These are phyloP conservation scores for Diaporthe vexans DNA, from an alignment of 2,329 filamentous ascomycete genomes.

Conservation along the genomic window DNA sequence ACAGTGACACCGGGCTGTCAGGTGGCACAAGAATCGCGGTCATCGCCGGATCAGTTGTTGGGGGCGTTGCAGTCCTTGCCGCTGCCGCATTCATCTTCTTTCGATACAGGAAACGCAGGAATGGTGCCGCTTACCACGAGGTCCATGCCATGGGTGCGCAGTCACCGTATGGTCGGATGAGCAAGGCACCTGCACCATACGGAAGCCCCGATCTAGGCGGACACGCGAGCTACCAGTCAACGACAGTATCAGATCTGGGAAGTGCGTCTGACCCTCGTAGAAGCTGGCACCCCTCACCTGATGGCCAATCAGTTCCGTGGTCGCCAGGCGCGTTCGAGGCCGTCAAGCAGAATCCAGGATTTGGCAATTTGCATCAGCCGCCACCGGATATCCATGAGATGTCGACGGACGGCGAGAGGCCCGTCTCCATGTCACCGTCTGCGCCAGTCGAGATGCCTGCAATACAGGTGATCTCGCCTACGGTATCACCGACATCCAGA, in stretches of 20 bases:
- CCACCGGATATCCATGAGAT: conserved; percentile 44
- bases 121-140: conserved; percentile 45
- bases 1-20: conserved; percentile 42
- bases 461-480: conserved; percentile 39
- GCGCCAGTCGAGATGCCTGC: conserved; percentile 48
- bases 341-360: conserved; percentile 8
- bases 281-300: conserved; percentile 30
- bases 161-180: conserved; percentile 9
- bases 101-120: conserved; percentile 44
- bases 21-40: conserved; percentile 48
- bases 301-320: conserved; percentile 35
- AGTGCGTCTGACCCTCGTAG: conserved; percentile 11
- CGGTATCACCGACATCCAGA: conserved; percentile 23
- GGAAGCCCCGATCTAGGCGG: conserved; percentile 13
- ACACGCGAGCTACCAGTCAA: conserved; percentile 12
- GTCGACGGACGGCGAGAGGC: conserved; percentile 27
- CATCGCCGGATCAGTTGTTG: conserved; percentile 46
- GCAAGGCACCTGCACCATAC: conserved; percentile 13
- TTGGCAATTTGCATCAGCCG: conserved; percentile 36
- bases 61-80: conserved; percentile 44
- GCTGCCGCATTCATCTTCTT: conserved; percentile 45
- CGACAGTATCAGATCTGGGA: conserved; percentile 32
- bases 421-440: conserved; percentile 12
- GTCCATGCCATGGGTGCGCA: conserved; percentile 49
- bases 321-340: conserved; percentile 36